Evolutionary conservation across 352 stramenopile species (phyloP).

Genomic region (Globisporangium takayamanum): DNA sequence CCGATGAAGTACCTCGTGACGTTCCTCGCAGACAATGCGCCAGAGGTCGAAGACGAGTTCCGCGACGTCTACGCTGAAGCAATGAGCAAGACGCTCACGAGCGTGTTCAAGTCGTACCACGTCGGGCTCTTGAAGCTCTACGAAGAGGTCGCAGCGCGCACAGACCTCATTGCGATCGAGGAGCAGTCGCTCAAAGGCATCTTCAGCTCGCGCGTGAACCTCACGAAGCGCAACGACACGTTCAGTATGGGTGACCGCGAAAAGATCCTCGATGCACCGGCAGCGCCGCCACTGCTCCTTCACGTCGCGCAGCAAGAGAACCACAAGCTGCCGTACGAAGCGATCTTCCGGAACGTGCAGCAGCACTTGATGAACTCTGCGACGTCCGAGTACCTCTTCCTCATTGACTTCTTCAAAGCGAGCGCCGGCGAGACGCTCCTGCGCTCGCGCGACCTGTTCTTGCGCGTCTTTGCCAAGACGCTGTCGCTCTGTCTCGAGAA

Average conservation of each 20-base stretch:
- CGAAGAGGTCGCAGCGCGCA: slow-evolving; percentile 87
- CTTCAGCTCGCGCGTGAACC: slow-evolving; percentile 86
- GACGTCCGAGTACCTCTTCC: slow-evolving; percentile 97
- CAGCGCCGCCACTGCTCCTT: slow-evolving; percentile 87
- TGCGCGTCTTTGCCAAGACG: slow-evolving; percentile 94
- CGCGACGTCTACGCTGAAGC: slow-evolving; percentile 94
- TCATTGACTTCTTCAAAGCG: slow-evolving; percentile 91
- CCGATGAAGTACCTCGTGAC: slow-evolving; percentile 94
- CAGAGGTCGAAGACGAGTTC: slow-evolving; percentile 93
- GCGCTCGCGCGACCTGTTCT: slow-evolving; percentile 88
- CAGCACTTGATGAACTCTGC: slow-evolving; percentile 97
- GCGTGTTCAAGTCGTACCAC: slow-evolving; percentile 96
- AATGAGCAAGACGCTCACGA: slow-evolving; percentile 95
- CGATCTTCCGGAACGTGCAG: slow-evolving; percentile 93
- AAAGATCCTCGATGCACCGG: slow-evolving; percentile 81
- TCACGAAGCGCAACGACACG: slow-evolving; percentile 94
- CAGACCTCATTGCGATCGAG: slow-evolving; percentile 94
- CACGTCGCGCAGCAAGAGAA: slow-evolving; percentile 93
- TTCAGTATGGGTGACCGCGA: slow-evolving; percentile 91
- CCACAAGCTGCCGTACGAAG: slow-evolving; percentile 94
- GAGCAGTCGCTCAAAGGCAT: slow-evolving; percentile 90
- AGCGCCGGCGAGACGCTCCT: slow-evolving; percentile 60
- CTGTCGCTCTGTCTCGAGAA: slow-evolving; percentile 95
- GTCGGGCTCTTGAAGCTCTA: slow-evolving; percentile 93
- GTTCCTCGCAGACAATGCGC: slow-evolving; percentile 92